Base-by-base conservation (phyloP, 768 basidiomycete species). In the Agrocybe pediades region DNA sequence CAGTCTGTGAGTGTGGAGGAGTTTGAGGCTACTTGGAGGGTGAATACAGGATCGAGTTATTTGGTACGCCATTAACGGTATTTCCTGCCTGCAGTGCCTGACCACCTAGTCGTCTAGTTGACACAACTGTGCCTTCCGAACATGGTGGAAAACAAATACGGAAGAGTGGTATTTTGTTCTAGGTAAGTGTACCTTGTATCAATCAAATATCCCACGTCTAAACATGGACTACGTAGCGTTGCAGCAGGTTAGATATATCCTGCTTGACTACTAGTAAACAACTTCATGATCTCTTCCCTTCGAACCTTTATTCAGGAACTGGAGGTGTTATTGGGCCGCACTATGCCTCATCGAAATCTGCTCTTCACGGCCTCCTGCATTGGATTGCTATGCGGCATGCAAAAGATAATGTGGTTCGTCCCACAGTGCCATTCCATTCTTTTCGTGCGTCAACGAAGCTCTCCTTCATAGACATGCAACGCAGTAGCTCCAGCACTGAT, bases 261-360 rank as follows among this genome's bases (percentile, higher is more conserved):
- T 41, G 6, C 5, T n/a, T 15, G 6, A 2, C 6, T 20, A 21
- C 15, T 4, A 15, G 27, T 3, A 3, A 36, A 70, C 6, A 16
- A 19, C 11, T 20, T 6, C 3, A 36, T 44, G 36, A 40, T 24
- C 23, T 2, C 17, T 17, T 20, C 44, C 26, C 25, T 41, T 36
- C 49, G n/a, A 9, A 36, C n/a, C 2, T 45, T 20, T 6, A 30
- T 21, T 1, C 30, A 68, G 79, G 76, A 1, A 78, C 73, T 21
- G 82, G 81, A 11, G 82, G 82, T 1, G 77, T 82, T 1, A 69
- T 83, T 41, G 82, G 82, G 0, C 81, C 82, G 0, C 82, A 83
- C 52, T 82, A 83, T 49, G 79, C 82, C 6, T 81, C 79, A 0
- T 81, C 81, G 0, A 83, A 83, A 54, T 74, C 80, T 1, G 82